Evolutionary conservation across 768 basidiomycete species (phyloP).

Genomic region (Leccinum longicurvipes): DNA sequence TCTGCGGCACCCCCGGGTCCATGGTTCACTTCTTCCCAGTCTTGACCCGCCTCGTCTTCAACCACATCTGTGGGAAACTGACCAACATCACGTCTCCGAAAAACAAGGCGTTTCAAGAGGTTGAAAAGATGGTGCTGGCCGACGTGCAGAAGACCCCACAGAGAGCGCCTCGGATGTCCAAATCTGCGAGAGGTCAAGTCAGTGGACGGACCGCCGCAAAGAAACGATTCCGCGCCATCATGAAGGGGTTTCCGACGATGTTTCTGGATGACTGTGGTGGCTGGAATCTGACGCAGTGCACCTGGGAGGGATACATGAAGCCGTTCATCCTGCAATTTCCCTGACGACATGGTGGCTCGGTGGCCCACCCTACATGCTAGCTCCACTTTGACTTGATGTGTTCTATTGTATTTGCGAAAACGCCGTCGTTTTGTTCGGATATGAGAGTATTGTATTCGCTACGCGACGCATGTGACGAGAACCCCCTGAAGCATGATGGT

Average conservation of each 20-base stretch:
- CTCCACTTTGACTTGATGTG: conserved; percentile 1
- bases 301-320: conserved; percentile 62
- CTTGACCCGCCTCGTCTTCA: conserved; percentile 48
- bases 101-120: conserved; percentile 39
- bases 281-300: conserved; percentile 44
- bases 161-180: conserved; percentile 8
- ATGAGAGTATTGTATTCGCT: conserved; percentile 1
- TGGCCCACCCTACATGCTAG: background rate
- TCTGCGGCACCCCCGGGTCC: conserved; percentile 82
- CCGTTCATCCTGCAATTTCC: conserved; percentile 61
- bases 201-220: conserved; percentile 17
- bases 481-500: background rate
- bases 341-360: conserved; percentile 29
- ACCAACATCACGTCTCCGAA: conserved; percentile 34
- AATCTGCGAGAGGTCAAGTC: conserved; percentile 15
- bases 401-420: conserved; percentile 3
- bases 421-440: conserved; percentile 21
- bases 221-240: conserved; percentile 30
- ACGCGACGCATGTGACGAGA: background rate
- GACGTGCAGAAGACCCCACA: conserved; percentile 26
- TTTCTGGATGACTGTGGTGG: conserved; percentile 48
- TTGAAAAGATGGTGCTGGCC: conserved; percentile 41
- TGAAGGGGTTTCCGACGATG: conserved; percentile 30
- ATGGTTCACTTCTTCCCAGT: conserved; percentile 62
- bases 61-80: conserved; percentile 38